These are phyloP conservation scores for Blastomyces silverae DNA, from an alignment of 2,329 filamentous ascomycete genomes.

Conservation along the genomic window DNA sequence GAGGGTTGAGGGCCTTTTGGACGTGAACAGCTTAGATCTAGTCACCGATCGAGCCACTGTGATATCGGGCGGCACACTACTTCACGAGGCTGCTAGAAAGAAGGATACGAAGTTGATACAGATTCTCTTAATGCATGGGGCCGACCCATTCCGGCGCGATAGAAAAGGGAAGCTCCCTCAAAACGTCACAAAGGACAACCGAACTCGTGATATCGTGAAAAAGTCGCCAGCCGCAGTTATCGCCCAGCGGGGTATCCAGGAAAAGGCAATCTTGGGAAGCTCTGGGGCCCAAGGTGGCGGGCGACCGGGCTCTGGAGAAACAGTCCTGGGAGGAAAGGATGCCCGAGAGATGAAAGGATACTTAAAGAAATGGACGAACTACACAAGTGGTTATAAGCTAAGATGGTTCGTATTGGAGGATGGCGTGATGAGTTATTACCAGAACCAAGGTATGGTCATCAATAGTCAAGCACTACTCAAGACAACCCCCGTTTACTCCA, in stretches of 20 bases:
- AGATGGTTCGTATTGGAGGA: conserved; percentile 98
- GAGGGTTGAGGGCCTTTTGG: conserved; percentile 75
- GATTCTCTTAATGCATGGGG: conserved; percentile 82
- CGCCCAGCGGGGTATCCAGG: conserved; percentile 90
- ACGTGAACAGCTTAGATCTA: conserved; percentile 87
- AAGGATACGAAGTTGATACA: conserved; percentile 84
- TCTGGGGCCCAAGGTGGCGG: conserved; percentile 52
- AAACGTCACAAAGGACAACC: conserved; percentile 92
- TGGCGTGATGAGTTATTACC: conserved; percentile 96
- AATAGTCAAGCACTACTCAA: background rate
- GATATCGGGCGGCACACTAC: conserved; percentile 78
- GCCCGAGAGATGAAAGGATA: conserved; percentile 97
- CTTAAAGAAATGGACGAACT: conserved; percentile 99
- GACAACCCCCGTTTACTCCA: background rate
- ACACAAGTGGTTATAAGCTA: conserved; percentile 92
- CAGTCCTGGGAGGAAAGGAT: conserved; percentile 66
- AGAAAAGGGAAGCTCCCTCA: conserved; percentile 93
- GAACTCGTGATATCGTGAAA: conserved; percentile 80
- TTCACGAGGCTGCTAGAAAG: conserved; percentile 88
- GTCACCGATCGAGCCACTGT: conserved; percentile 71
- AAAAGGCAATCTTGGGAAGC: conserved; percentile 88
- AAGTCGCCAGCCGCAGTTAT: conserved; percentile 89
- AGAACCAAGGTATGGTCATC: conserved; percentile 63
- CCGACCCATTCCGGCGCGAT: conserved; percentile 91
- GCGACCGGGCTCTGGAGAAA: conserved; percentile 41